phyloP scores from a whole-genome alignment of 2,329 filamentous ascomycete genomes.

The Xylariaceae sp. region DNA sequence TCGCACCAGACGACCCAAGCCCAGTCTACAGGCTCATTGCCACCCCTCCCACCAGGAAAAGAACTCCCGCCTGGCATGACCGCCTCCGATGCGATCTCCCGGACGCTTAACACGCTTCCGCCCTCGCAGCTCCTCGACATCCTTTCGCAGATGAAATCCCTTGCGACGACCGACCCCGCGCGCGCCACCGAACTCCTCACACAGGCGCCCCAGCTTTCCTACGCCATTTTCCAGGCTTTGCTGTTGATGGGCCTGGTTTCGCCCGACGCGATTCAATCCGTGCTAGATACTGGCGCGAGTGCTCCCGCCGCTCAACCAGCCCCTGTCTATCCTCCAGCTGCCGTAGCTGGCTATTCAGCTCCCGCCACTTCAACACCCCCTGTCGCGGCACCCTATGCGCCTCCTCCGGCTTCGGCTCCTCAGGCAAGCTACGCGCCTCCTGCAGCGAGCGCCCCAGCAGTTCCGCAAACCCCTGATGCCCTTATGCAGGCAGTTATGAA shows the following conservation, averaged over 20 bases:
- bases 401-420: slow-evolving; percentile 35
- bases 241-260: slow-evolving; percentile 91
- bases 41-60: slow-evolving; percentile 76
- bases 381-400: slow-evolving; percentile 42
- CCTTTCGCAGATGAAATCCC: slow-evolving; percentile 85
- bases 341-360: slow-evolving; percentile 35
- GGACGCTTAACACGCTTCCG: slow-evolving; percentile 80
- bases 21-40: slow-evolving; percentile 52
- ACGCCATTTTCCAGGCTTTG: slow-evolving; percentile 91
- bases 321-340: slow-evolving; percentile 34
- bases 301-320: slow-evolving; percentile 36
- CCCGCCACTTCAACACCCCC: slow-evolving; percentile 45
- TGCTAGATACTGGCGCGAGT: slow-evolving; percentile 58
- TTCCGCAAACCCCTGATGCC: slow-evolving; percentile 57
- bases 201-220: slow-evolving; percentile 86
- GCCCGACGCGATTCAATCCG: slow-evolving; percentile 71
- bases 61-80: slow-evolving; percentile 78
- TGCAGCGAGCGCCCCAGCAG: slow-evolving; percentile 33
- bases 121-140: slow-evolving; percentile 89
- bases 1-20: slow-evolving; percentile 33
- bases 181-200: slow-evolving; percentile 81
- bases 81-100: slow-evolving; percentile 85
- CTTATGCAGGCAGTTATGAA: slow-evolving; percentile 77
- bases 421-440: slow-evolving; percentile 40
- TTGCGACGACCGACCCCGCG: slow-evolving; percentile 74